Conservation (phyloP, 139 green algal species). For the Ostreobium quekettii region DNA sequence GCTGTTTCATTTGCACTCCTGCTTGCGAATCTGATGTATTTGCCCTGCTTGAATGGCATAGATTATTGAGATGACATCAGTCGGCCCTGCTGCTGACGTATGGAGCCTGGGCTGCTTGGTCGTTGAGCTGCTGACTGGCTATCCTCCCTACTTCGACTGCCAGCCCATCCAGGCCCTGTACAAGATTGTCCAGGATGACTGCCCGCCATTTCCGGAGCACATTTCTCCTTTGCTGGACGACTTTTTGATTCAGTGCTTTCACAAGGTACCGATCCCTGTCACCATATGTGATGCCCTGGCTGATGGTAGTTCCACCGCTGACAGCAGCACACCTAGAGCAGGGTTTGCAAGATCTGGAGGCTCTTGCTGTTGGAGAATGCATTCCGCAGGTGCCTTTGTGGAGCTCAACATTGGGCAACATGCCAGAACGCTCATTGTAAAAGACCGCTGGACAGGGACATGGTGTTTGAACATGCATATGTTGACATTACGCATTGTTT, state of each 20-base stretch:
- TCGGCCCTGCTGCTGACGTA: constrained; percentile 82
- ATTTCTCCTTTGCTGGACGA: constrained; percentile 64
- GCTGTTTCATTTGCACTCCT: too few species aligned
- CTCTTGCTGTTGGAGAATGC: too few species aligned
- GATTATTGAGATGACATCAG: constrained; percentile 89
- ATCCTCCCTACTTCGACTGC: constrained; percentile 90
- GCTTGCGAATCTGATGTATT: too few species aligned
- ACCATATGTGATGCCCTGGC: neutral
- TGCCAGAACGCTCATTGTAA: neutral
- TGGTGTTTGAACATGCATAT: too few species aligned
- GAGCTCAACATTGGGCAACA: neutral
- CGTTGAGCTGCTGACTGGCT: constrained; percentile 90
- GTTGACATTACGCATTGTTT: too few species aligned
- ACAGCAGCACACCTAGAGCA: too few species aligned
- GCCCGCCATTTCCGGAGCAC: constrained; percentile 72
- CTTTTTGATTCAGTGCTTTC: constrained; percentile 87
- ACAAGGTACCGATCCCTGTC: constrained; percentile 56
- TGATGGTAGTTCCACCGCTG: neutral
- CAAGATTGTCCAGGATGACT: constrained; percentile 83
- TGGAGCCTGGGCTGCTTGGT: constrained; percentile 93
- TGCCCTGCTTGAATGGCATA: too few species aligned
- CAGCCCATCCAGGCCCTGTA: constrained; percentile 90
- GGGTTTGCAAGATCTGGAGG: too few species aligned
- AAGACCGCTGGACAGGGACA: too few species aligned
- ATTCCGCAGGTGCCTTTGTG: neutral